Evolutionary conservation across 257 asterid species (phyloP), one percentile per base, ranked within the genome.

Genomic region (Echites panduratus): DNA sequence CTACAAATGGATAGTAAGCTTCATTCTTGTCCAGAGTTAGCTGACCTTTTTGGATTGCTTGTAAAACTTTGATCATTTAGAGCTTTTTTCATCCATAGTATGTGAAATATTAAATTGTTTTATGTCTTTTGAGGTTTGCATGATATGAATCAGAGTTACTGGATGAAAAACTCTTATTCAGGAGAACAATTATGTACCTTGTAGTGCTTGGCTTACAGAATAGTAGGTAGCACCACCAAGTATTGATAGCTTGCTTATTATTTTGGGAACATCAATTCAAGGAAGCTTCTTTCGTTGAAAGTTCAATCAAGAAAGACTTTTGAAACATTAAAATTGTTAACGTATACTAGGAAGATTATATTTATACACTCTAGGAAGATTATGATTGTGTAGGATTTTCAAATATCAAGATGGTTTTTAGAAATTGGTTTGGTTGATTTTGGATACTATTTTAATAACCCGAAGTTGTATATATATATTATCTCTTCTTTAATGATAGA

Each of bases 1-100:
- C 74, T 92, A 95, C 85, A 74, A 86, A 79, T 84, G 86, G 80
- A 89, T 90, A 96, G 98, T 86, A 80, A 80, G 83, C 77, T 70
- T 72, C 48, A 68, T 41, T 65, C 73, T 27, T 74, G 16, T 32
- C 62, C 66, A 59, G 75, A 63, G 45, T 64, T 35, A 45, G 24
- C 17, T 16, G 26, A 27, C 56, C 14, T 4, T 69, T 13, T 69
- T 68, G 26, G 22, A 69, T 7, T 68, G 5, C 13, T 24, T 49
- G 9, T 69, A 1, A 29, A 24, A 38, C 24, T 9, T 9, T 10
- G 6, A 29, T 11, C 38, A 22, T 24, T 69, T 50, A 2, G 9
- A 9, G 29, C 29, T 22, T 26, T 20, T 13, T 22, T 53, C 7
- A 9, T 53, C 22, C 24, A 22, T n/a, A n/a, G n/a, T n/a, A n/a